Percentiles rank a stretch among this genome's conserved stretches.
These are phyloP conservation scores for Lachancea thermotolerans DNA, from an alignment of 805 yeast species.

Conservation along the genomic window DNA sequence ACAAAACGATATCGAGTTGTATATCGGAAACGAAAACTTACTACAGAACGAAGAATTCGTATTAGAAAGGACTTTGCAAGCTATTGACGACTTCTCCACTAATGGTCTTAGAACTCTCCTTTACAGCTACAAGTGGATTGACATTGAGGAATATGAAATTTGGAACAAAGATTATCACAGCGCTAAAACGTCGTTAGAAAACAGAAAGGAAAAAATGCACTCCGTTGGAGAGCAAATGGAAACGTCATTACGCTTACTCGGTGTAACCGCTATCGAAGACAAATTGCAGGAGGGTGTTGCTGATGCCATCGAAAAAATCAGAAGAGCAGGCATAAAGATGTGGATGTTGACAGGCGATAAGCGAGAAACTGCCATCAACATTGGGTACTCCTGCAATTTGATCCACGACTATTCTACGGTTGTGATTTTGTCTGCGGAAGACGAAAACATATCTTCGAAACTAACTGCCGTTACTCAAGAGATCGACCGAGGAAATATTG, in stretches of 20 bases:
- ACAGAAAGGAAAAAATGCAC: conserved; percentile 63
- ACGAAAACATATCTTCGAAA: conserved; percentile 56
- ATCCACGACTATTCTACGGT: conserved; percentile 91
- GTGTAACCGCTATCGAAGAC: conserved; percentile 97
- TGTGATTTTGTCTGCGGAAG: conserved; percentile 51
- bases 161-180: conserved; percentile 66
- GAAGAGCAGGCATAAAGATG: conserved; percentile 87
- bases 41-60: conserved; percentile 68
- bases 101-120: conserved; percentile 90
- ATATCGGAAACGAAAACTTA: conserved; percentile 49
- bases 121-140: conserved; percentile 72
- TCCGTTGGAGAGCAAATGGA: conserved; percentile 70
- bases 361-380: conserved; percentile 94
- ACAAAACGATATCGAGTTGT: conserved; percentile 21
- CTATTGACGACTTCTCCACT: conserved; percentile 88
- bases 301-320: conserved; percentile 82
- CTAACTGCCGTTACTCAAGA: conserved; percentile 74
- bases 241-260: conserved; percentile 57
- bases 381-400: conserved; percentile 89
- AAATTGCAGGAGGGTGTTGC: conserved; percentile 96
- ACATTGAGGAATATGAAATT: conserved; percentile 45
- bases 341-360: conserved; percentile 99
- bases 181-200: conserved; percentile 69
- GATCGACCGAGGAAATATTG: conserved; percentile 65
- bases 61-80: conserved; percentile 77